Evolutionary conservation across 345 rosid genomes (phyloP), one percentile per base, ranked within the genome.

Genomic region (Populus davidiana): DNA sequence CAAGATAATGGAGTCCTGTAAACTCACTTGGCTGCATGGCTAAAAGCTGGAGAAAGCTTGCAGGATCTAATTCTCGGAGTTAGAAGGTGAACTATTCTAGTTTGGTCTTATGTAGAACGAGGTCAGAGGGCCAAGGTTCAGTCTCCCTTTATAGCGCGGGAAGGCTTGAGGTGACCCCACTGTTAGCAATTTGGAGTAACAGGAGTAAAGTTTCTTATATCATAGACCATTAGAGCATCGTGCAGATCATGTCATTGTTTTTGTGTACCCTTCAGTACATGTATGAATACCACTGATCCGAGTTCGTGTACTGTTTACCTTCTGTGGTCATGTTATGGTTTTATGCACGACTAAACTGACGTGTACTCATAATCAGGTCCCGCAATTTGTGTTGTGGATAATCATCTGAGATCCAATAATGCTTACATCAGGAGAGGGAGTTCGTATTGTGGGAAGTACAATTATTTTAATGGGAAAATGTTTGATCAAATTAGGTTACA

Each of bases 21-120:
- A 86, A 82, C 61, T 90, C 93, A 75, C 83, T 66, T 2, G 93
- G 97, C 75, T 86, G 91, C 90, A 89, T 90, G 86, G 76, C 73
- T 82, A 68, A n/a, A 31, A 73, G 41, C 61, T n/a, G 49, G 44
- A 16, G n/a, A 72, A 64, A 71, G 69, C 23, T 17, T 33, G 14
- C 13, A 36, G 47, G 29, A 50, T 36, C 27, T 74, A 36, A 31
- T 72, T 23, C 33, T 70, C 56, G 4, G 50, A 50, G 38, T 35
- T 35, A 18, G 77, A 47, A 73, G 65, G 67, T 47, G 69, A 54
- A 21, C 9, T 59, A 39, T 41, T 39, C 69, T 70, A 41, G 29
- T 47, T 71, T 75, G 61, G 52, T 69, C 43, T 73, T 81, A 12
- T 43, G 68, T 21, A 73, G 83, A 66, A 73, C 86, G 73, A 12